phyloP scores from a whole-genome alignment of 2,329 filamentous ascomycete species.

The Madurella mycetomatis region DNA sequence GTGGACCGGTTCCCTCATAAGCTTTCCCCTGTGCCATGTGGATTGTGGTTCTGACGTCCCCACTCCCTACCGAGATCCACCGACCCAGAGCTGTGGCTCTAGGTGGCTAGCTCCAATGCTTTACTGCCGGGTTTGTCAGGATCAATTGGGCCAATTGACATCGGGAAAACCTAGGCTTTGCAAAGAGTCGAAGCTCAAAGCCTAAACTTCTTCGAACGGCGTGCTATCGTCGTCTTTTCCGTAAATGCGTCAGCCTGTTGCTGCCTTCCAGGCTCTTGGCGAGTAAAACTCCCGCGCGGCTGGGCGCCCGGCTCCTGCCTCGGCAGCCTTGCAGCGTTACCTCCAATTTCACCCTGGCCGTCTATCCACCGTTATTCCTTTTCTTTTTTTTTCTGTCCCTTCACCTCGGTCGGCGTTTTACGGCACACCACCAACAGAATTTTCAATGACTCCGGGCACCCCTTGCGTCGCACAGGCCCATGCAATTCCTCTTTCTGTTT shows the following conservation, averaged over 20 bases:
- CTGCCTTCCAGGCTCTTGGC: conserved; percentile 13
- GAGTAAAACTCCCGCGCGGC: conserved; percentile 19
- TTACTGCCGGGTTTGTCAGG: not conserved
- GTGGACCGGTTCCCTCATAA: not conserved
- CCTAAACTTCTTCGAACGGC: not conserved
- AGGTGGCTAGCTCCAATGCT: conserved; percentile 13
- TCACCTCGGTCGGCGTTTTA: not conserved
- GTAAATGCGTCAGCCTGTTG: conserved; percentile 6
- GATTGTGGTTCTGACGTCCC: conserved; percentile 19
- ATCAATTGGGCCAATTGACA: conserved; percentile 14
- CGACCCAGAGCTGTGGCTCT: not conserved
- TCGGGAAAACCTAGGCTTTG: not conserved
- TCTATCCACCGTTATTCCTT: too few species aligned
- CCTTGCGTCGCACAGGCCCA: conserved; percentile 17
- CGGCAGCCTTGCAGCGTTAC: conserved; percentile 25
- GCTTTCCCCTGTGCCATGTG: conserved; percentile 4
- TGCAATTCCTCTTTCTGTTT: conserved; percentile 2
- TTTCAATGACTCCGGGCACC: not conserved
- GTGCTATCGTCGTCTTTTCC: not conserved
- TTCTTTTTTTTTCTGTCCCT: not conserved
- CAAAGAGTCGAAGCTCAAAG: not conserved
- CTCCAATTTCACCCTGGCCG: conserved; percentile 7
- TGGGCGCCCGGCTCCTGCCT: conserved; percentile 10
- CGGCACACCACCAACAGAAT: not conserved
- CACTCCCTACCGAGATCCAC: conserved; percentile 2